Evolutionary conservation across 2,329 filamentous ascomycete genomes (phyloP).

Genomic region (Cryphonectria japonica): DNA sequence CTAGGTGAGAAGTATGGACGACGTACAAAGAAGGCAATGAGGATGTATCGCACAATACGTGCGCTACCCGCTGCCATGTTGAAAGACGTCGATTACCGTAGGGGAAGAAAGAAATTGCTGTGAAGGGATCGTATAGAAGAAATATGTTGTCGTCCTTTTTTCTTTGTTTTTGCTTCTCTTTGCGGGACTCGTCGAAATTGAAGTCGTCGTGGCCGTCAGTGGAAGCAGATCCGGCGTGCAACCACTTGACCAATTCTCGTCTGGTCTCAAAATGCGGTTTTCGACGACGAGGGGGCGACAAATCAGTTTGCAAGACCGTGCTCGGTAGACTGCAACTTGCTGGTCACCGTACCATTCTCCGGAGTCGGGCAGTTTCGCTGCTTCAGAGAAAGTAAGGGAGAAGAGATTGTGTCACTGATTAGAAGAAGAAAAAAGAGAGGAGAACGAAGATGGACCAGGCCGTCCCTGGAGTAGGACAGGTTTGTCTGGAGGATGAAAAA

Average conservation of each 20-base stretch:
- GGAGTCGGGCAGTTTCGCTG: not conserved
- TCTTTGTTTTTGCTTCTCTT: not conserved
- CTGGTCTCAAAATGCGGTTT: not conserved
- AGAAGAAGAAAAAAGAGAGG: not conserved
- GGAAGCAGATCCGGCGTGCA: conserved; percentile 14
- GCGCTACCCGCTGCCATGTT: conserved; percentile 69
- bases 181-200: not conserved
- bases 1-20: conserved; percentile 2
- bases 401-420: not conserved
- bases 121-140: not conserved
- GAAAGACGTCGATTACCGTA: conserved; percentile 28
- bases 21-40: conserved; percentile 83
- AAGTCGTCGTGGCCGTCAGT: not conserved
- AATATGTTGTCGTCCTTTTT: not conserved
- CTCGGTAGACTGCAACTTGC: not conserved
- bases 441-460: not conserved
- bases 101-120: conserved; percentile 3
- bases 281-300: not conserved
- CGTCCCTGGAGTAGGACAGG: conserved; percentile 9
- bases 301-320: conserved; percentile 10
- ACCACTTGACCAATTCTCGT: conserved; percentile 5
- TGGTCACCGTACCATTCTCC: conserved; percentile 21
- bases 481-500: conserved; percentile 2
- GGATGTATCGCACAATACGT: conserved; percentile 76
- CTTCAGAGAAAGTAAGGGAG: conserved; percentile 5